phyloP scores from a whole-genome alignment of 768 basidiomycete genomes.

The Pleurotus tuoliensis region DNA sequence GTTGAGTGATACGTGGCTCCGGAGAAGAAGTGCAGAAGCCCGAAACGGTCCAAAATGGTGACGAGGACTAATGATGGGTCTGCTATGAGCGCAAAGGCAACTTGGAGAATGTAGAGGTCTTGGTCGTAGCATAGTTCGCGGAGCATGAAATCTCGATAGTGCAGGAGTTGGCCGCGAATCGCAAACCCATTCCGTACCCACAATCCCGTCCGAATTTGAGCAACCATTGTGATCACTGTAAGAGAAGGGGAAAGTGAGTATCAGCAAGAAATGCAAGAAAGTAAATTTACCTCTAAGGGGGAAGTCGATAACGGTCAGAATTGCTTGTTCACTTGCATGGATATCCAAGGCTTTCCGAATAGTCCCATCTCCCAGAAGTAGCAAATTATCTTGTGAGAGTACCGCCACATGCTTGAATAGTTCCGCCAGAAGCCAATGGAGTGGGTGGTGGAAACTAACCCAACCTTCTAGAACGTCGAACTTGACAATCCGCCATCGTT shows the following conservation, averaged over 20 bases:
- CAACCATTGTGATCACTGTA: constrained; percentile 82
- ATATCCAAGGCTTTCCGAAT: constrained; percentile 59
- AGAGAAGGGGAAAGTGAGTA: not conserved
- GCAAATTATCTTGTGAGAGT: constrained; percentile 52
- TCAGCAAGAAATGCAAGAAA: not conserved
- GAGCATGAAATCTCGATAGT: constrained; percentile 95
- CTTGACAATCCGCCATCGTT: constrained; percentile 54
- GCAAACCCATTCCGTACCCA: constrained; percentile 98
- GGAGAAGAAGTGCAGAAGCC: constrained; percentile 74
- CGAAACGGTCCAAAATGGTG: constrained; percentile 87
- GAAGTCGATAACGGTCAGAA: constrained; percentile 81
- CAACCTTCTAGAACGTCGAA: constrained; percentile 79
- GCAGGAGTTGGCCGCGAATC: constrained; percentile 90
- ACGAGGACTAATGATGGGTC: constrained; percentile 79
- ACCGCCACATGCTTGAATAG: constrained; percentile 79
- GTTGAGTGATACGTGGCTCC: constrained; percentile 53
- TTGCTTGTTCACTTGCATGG: constrained; percentile 60
- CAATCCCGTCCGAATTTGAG: constrained; percentile 90
- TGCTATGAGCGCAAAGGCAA: constrained; percentile 65
- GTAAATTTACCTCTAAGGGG: constrained; percentile 73
- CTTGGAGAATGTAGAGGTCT: constrained; percentile 86
- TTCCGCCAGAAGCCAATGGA: constrained; percentile 89
- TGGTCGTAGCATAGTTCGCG: constrained; percentile 97
- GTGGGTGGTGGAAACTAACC: constrained; percentile 90
- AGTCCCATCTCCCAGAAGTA: constrained; percentile 46